These are phyloP conservation scores for Diaporthe ilicicola DNA, from an alignment of 2,329 filamentous ascomycete species.

Conservation along the genomic window DNA sequence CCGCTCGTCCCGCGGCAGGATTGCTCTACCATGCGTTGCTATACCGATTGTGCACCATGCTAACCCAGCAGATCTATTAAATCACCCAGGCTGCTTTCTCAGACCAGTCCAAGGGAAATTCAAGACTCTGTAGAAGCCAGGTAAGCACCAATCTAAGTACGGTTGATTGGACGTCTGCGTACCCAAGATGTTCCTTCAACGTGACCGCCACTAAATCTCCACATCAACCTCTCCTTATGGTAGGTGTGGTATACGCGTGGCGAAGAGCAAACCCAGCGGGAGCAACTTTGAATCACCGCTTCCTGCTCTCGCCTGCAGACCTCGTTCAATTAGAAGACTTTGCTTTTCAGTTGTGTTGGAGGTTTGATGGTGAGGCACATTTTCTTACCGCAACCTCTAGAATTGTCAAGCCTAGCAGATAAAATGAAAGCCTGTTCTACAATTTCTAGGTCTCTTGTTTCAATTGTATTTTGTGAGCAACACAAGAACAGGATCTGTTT, in stretches of 20 bases:
- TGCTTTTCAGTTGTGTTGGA: slow-evolving; percentile 67
- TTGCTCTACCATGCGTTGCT: slow-evolving; percentile 14
- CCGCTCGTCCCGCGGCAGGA: background rate
- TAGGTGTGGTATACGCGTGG: slow-evolving; percentile 91
- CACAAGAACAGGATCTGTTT: too few relatives aligned
- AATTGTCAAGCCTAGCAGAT: background rate
- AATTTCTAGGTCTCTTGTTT: too few relatives aligned
- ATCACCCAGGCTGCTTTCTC: background rate
- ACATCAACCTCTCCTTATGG: slow-evolving; percentile 78
- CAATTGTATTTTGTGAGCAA: background rate
- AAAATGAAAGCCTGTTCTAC: background rate
- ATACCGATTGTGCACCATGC: slow-evolving; percentile 18
- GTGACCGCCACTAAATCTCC: slow-evolving; percentile 85
- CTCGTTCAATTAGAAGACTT: slow-evolving; percentile 65
- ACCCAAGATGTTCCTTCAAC: background rate
- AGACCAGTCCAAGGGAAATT: background rate
- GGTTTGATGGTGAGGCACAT: slow-evolving; percentile 92
- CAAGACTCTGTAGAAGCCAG: background rate
- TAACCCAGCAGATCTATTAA: slow-evolving; percentile 12
- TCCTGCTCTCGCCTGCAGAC: slow-evolving; percentile 82
- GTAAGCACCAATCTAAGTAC: slow-evolving; percentile 19
- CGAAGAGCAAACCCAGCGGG: slow-evolving; percentile 74
- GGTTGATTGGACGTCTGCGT: background rate
- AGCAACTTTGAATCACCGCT: slow-evolving; percentile 53
- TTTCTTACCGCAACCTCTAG: background rate